A percentile compares a stretch with the other conserved stretches of the same genome.
Evolutionary conservation across 2,329 filamentous ascomycete species (phyloP).

Genomic region (Leptosphaerulina australis): DNA sequence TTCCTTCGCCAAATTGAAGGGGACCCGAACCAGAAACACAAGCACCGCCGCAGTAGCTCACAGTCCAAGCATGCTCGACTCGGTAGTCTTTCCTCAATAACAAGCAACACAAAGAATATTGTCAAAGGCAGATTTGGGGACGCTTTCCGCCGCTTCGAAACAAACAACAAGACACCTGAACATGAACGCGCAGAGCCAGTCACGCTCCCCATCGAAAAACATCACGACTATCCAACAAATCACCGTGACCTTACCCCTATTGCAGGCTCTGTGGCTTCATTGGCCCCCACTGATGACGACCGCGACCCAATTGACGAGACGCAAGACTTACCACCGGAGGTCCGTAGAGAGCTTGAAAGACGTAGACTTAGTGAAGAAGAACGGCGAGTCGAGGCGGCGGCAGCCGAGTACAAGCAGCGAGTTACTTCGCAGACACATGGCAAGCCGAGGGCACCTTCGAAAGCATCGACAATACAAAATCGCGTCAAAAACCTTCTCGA

Average conservation of each 20-base stretch:
- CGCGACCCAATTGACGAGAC: slow-evolving; percentile 67
- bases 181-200: slow-evolving; percentile 37
- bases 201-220: slow-evolving; percentile 34
- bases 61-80: slow-evolving; percentile 71
- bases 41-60: slow-evolving; percentile 61
- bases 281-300: slow-evolving; percentile 71
- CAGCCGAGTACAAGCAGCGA: slow-evolving; percentile 82
- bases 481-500: slow-evolving; percentile 84
- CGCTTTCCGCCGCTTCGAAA: slow-evolving; percentile 90
- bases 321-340: slow-evolving; percentile 80
- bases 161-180: slow-evolving; percentile 47
- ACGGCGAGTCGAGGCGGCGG: slow-evolving; percentile 83
- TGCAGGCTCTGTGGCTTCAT: slow-evolving; percentile 70
- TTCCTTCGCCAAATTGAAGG: slow-evolving; percentile 78
- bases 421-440: slow-evolving; percentile 66
- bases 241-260: slow-evolving; percentile 64
- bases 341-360: slow-evolving; percentile 87
- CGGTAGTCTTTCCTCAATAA: slow-evolving; percentile 71
- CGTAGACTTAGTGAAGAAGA: slow-evolving; percentile 84
- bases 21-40: slow-evolving; percentile 59
- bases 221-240: slow-evolving; percentile 29
- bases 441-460: slow-evolving; percentile 53
- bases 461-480: slow-evolving; percentile 86
- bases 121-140: slow-evolving; percentile 90
- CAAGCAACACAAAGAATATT: slow-evolving; percentile 77